Base-by-base conservation (phyloP, 208 protist species). In the Leishmania lainsoni region DNA sequence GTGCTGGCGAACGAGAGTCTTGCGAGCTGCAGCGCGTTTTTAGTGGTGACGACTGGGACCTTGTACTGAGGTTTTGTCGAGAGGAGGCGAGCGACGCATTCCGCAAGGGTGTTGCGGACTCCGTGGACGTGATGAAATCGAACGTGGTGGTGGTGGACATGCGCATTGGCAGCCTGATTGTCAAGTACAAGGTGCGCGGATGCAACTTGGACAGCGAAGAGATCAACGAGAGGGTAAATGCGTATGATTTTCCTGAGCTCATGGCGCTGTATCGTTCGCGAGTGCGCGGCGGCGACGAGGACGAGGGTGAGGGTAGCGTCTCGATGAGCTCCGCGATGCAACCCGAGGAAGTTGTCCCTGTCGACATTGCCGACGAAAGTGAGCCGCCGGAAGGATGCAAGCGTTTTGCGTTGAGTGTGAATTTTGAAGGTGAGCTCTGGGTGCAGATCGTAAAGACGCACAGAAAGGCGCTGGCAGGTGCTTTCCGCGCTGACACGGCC, bases 11-110 rank as follows among this genome's bases (percentile, higher is more conserved):
- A 8, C 80, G 82, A 58, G 86, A 82, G 81, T 85, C 87, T 32
- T 76, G 79, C 54, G 61, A 75, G 66, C 81, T 91, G 20, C 73
- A 88, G 75, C 82, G 87, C 79, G 74, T 49, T 59, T 93, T 94
- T 75, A 79, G 87, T 48, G 90, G 89, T 56, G 84, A 93, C 35
- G 90, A 86, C 77, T 95, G 89, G 92, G 89, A 86, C 80, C 35
- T 84, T 54, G 78, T 92, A 12, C 61, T 93, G 32, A 86, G 85
- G 14, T 63, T 54, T 35, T 80, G 69, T 54, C 80, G 29, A 5
- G 80, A 76, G 71, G 86, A 85, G n/a, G 79, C 81, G 48, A 69
- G 82, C 49, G 83, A 68, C 51, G 85, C 89, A 56, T 87, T 90
- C 83, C 58, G 75, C 42, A 82, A 83, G 76, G 89, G 75, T 45